A percentile compares a stretch with the other conserved stretches of the same genome.
phyloP scores from a whole-genome alignment of 78 protist species.

The Creolimax fragrantissima region DNA sequence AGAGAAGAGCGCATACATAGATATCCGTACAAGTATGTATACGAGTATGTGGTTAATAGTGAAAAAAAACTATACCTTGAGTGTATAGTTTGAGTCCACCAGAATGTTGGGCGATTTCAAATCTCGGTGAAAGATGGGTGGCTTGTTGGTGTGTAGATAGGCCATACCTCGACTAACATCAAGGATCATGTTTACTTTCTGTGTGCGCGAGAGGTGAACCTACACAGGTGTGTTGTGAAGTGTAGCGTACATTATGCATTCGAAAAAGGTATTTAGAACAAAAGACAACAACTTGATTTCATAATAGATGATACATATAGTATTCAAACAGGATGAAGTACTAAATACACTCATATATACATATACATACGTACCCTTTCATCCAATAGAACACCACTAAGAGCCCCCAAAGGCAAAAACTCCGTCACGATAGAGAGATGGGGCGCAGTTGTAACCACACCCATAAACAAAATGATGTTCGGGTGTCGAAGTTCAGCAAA shows the following conservation, averaged over 20 bases:
- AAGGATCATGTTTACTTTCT: no score
- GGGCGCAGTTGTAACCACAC: not conserved
- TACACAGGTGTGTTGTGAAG: no score
- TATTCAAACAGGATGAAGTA: no score
- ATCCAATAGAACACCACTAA: not conserved
- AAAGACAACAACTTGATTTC: no score
- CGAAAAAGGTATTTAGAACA: no score
- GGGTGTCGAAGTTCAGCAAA: conserved; percentile 22
- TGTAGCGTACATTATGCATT: no score
- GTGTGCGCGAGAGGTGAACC: no score
- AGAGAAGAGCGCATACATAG: not conserved
- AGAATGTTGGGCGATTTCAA: conserved; percentile 46
- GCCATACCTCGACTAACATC: conserved; percentile 36
- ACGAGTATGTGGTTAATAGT: not conserved
- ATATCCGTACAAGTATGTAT: not conserved
- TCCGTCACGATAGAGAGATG: conserved; percentile 25
- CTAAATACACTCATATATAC: no score
- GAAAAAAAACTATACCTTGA: conserved; percentile 15
- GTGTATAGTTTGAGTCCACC: not conserved
- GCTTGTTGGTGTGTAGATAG: conserved; percentile 40
- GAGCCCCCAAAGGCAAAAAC: not conserved
- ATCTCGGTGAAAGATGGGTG: conserved; percentile 48
- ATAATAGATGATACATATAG: no score
- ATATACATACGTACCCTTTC: not conserved
- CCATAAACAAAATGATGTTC: conserved; percentile 43